Conservation (phyloP, 2,329 filamentous ascomycete species). For the Sporothrix inflata region DNA sequence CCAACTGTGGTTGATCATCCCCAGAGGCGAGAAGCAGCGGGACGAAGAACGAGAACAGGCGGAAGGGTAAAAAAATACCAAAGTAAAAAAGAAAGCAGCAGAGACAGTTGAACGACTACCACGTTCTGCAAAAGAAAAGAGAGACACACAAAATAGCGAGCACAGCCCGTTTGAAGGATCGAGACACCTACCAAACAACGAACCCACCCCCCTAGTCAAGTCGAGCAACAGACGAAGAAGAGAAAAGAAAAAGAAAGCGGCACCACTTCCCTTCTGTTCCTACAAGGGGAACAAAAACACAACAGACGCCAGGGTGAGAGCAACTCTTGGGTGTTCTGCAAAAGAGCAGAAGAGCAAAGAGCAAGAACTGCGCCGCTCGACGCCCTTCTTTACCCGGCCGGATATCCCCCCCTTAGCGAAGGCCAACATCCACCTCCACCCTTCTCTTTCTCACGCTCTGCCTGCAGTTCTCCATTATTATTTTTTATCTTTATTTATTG, state of each 20-base stretch:
- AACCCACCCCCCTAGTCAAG: neutral
- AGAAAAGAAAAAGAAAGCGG: constrained; percentile 9
- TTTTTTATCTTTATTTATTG: constrained; percentile 11
- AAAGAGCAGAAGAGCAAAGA: neutral
- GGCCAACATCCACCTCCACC: constrained; percentile 24
- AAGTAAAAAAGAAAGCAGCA: neutral
- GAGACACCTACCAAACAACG: neutral
- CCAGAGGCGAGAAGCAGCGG: neutral
- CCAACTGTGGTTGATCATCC: constrained; percentile 1
- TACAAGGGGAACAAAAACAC: constrained; percentile 22
- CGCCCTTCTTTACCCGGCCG: constrained; percentile 32
- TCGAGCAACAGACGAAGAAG: neutral
- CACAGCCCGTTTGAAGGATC: constrained; percentile 22
- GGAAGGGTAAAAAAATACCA: constrained; percentile 5
- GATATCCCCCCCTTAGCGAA: constrained; percentile 32
- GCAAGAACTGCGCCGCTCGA: constrained; percentile 28
- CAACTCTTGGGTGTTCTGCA: neutral
- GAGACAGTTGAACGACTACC: neutral
- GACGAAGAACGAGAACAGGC: neutral
- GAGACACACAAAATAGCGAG: neutral
- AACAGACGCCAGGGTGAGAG: constrained; percentile 6
- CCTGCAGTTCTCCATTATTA: constrained; percentile 14
- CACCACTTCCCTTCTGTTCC: neutral
- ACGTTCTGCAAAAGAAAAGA: constrained; percentile 5
- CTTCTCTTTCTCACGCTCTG: constrained; percentile 15